These are phyloP conservation scores for Rhododendron kiyosumense DNA, from an alignment of 148 eudicot species.

Conservation along the genomic window DNA sequence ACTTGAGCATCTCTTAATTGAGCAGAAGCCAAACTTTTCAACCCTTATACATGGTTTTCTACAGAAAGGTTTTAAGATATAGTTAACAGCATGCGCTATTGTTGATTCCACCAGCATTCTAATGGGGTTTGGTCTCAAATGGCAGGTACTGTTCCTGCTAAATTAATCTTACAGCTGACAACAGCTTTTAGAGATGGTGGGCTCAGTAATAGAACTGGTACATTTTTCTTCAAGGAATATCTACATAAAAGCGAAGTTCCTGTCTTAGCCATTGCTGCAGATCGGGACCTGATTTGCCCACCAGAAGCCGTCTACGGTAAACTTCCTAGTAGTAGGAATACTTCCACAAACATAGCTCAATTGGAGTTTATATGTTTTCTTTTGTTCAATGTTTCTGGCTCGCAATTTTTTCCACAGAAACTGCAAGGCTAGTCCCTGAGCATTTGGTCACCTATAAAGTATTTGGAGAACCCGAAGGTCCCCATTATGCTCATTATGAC, in stretches of 20 bases:
- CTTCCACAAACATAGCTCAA: neutral
- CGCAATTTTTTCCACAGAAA: conserved; percentile 46
- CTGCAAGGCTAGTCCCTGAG: conserved; percentile 72
- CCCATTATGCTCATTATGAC: conserved; percentile 97
- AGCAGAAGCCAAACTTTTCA: neutral
- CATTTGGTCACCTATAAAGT: conserved; percentile 72
- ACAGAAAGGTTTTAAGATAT: neutral
- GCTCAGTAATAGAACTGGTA: conserved; percentile 70
- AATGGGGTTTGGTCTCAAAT: neutral
- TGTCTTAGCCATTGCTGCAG: conserved; percentile 90
- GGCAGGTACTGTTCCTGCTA: conserved; percentile 91
- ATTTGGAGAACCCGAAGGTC: conserved; percentile 80
- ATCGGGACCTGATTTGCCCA: conserved; percentile 84
- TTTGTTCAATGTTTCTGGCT: neutral
- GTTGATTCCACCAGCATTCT: neutral
- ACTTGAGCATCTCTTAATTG: neutral
- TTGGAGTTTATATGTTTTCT: neutral
- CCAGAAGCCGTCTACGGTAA: conserved; percentile 90
- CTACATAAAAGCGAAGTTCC: conserved; percentile 63
- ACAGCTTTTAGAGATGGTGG: conserved; percentile 88
- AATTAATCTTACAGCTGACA: conserved; percentile 76
- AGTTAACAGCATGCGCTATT: neutral
- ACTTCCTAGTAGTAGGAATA: neutral
- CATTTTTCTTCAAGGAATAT: conserved; percentile 83
- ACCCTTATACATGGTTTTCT: neutral